These are phyloP conservation scores for Claviceps monticola DNA, from an alignment of 2,329 filamentous ascomycete species.

Conservation along the genomic window DNA sequence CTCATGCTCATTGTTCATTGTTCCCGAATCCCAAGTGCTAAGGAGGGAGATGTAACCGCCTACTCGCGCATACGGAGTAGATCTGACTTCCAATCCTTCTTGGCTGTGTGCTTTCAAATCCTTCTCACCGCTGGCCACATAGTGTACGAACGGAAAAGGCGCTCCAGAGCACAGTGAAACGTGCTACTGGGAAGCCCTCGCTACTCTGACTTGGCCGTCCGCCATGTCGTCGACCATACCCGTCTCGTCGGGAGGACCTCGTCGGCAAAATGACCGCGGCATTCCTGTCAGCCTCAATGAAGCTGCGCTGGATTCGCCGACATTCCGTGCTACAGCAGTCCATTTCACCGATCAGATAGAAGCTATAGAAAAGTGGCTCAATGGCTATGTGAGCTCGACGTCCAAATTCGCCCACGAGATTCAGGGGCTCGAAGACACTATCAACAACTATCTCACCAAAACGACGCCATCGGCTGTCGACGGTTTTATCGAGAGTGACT, in stretches of 20 bases:
- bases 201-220: neutral
- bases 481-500: slow-evolving; percentile 85
- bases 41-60: neutral
- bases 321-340: slow-evolving; percentile 73
- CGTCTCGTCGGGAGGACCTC: slow-evolving; percentile 1
- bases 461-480: slow-evolving; percentile 70
- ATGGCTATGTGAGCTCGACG: slow-evolving; percentile 38
- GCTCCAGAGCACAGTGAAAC: neutral
- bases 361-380: slow-evolving; percentile 83
- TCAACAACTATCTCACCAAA: slow-evolving; percentile 63
- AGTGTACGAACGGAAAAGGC: neutral
- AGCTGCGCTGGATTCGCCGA: slow-evolving; percentile 90
- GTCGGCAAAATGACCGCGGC: slow-evolving; percentile 19
- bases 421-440: slow-evolving; percentile 60
- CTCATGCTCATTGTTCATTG: neutral
- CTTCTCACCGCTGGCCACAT: neutral
- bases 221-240: slow-evolving; percentile 11
- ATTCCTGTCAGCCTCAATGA: slow-evolving; percentile 80
- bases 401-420: slow-evolving; percentile 48
- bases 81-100: neutral
- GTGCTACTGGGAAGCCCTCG: slow-evolving; percentile 2
- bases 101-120: neutral
- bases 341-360: slow-evolving; percentile 92
- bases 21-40: neutral
- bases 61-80: neutral